Evolutionary conservation across 2,329 filamentous ascomycete genomes (phyloP), one percentile per base, ranked within the genome.

Genomic region (Paecilomyces dactylethromorphus): DNA sequence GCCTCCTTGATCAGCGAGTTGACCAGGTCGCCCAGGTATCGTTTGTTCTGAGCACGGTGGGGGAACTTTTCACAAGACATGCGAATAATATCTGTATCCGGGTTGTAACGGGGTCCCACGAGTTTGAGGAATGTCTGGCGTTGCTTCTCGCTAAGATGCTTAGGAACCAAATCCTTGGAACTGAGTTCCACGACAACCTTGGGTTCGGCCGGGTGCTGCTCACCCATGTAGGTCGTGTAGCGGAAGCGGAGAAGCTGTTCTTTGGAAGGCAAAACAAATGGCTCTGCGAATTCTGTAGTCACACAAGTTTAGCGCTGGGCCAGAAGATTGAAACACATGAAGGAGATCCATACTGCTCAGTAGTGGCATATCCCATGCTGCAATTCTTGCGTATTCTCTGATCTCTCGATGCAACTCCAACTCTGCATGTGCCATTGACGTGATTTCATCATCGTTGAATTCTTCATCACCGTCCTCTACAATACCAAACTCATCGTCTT

Each of bases 211-310:
- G 94, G 93, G 77, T 99, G 95, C 58, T 84, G 81, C 77, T 97
- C 94, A 68, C 93, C 93, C 83, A 99, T 88, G 78, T 97, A 97
- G 39, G 89, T 92, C 15, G 94, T 99, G 80, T 96, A 97, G 68
- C 94, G 88, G 86, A 97, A 99, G 68, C 93, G 89, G 59, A 99
- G 85, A 53, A 91, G 86, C 66, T 90, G 82, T 53, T 69, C 71
- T 62, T 85, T 75, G 31, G 81, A 74, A 13, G 83, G 82, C 1
- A 93, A 91, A 2, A 87, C 84, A 73, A 96, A 97, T 18, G 90
- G 88, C 75, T 90, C 90, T 58, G 90, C 88, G 62, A 94, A 84
- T 72, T 93, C 91, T 96, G 69, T 55, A 57, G 55, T 45, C 58
- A 35, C 50, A 57, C 64, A 24, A 56, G 55, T 63, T 45, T 59